Evolutionary conservation across 116 monocot species (phyloP).

Genomic region (Thalassia testudinum): DNA sequence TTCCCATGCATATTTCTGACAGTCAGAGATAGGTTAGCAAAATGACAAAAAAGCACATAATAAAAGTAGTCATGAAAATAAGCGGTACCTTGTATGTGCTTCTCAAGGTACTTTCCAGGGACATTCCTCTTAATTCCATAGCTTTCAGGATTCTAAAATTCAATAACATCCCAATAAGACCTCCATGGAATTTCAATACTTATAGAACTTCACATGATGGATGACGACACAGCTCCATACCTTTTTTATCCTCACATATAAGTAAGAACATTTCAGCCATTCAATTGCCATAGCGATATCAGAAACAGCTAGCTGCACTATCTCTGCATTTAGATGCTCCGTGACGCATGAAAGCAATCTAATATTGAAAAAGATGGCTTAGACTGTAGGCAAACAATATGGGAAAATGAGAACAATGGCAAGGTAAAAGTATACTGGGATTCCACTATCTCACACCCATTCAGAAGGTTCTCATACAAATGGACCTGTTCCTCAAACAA

Average conservation of each 20-base stretch:
- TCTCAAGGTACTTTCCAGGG: slow-evolving; percentile 52
- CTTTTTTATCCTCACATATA: slow-evolving; percentile 95
- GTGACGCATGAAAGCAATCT: slow-evolving; percentile 75
- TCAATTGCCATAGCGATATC: slow-evolving; percentile 93
- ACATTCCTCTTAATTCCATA: slow-evolving; percentile 77
- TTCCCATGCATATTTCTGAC: slow-evolving; percentile 90
- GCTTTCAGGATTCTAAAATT: slow-evolving; percentile 77
- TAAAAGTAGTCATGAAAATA: background rate
- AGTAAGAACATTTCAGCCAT: slow-evolving; percentile 93
- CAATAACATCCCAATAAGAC: no score
- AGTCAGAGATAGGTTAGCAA: slow-evolving; percentile 7
- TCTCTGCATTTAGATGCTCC: slow-evolving; percentile 95
- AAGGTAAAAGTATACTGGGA: slow-evolving; percentile 60
- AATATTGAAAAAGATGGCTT: background rate
- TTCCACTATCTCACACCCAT: slow-evolving; percentile 98
- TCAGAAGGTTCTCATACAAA: slow-evolving; percentile 93
- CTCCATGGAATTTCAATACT: no score
- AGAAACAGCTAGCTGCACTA: slow-evolving; percentile 79
- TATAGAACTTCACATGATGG: no score
- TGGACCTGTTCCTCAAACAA: slow-evolving; percentile 38
- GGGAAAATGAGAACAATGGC: background rate
- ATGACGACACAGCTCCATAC: slow-evolving; percentile 11
- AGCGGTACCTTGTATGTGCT: slow-evolving; percentile 70
- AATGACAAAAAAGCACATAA: background rate
- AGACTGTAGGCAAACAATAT: background rate